phyloP scores from a whole-genome alignment of 208 protist genomes.

The Tritrichomonas foetus region DNA sequence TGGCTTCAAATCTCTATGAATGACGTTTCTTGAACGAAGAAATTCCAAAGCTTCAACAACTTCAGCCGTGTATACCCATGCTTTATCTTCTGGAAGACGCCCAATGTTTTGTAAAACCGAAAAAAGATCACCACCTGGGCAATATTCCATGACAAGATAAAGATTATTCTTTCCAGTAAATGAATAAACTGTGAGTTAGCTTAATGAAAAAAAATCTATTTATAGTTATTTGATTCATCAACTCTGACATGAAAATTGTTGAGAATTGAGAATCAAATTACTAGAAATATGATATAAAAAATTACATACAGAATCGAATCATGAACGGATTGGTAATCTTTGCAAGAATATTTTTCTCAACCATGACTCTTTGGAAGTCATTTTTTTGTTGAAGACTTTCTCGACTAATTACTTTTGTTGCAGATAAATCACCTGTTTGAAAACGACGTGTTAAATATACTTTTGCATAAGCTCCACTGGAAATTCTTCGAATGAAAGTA shows the following conservation, averaged over 20 bases:
- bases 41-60: not conserved
- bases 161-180: constrained; percentile 53
- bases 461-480: constrained; percentile 66
- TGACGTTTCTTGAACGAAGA: not conserved
- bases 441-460: constrained; percentile 58
- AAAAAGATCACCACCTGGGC: not conserved
- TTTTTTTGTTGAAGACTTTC: not conserved
- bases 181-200: not conserved
- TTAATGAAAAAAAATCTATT: not conserved
- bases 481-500: constrained; percentile 64
- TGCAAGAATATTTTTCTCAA: not conserved
- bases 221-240: not conserved
- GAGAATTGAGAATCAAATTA: not conserved
- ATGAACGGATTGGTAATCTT: not conserved
- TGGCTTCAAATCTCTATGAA: constrained; percentile 31
- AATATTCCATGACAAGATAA: constrained; percentile 2
- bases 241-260: not conserved
- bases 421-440: constrained; percentile 57
- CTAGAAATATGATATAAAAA: not conserved
- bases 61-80: not conserved
- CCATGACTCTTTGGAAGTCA: not conserved
- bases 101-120: not conserved
- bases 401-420: constrained; percentile 58
- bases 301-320: too few relatives aligned
- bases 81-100: not conserved